phyloP scores from a whole-genome alignment of 148 eudicot species.

The Beta vulgaris region DNA sequence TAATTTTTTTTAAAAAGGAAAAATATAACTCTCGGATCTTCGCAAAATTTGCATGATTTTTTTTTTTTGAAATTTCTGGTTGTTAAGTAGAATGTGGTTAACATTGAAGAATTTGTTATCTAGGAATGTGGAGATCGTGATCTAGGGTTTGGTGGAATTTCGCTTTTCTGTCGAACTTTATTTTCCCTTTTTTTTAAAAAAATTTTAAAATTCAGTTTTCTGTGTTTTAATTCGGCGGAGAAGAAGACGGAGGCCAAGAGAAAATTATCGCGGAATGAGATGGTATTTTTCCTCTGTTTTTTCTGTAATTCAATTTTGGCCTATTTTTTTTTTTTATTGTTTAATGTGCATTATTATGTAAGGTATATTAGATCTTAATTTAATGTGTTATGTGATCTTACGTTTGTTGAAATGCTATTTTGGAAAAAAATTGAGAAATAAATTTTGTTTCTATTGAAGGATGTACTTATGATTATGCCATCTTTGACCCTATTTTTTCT shows the following conservation, averaged over 20 bases:
- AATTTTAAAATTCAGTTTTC: background rate
- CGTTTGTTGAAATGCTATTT: background rate
- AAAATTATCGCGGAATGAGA: conserved; percentile 56
- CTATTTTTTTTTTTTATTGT: background rate
- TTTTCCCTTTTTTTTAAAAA: background rate
- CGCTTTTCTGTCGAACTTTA: conserved; percentile 3
- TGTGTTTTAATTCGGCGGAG: conserved; percentile 5
- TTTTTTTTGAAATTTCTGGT: conserved; percentile 30
- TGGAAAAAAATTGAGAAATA: background rate
- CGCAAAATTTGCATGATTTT: conserved; percentile 38
- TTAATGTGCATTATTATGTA: background rate
- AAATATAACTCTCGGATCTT: conserved; percentile 21
- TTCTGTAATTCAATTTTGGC: background rate
- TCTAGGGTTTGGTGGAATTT: conserved; percentile 37
- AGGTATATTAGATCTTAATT: conserved; percentile 11
- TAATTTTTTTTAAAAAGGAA: background rate
- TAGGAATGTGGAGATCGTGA: conserved; percentile 44
- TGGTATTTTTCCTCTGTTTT: conserved; percentile 36
- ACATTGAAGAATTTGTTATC: conserved; percentile 16
- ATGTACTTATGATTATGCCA: conserved; percentile 11
- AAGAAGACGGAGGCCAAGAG: conserved; percentile 49
- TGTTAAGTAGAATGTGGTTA: conserved; percentile 59
- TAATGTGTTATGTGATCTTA: background rate
- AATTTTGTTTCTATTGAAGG: background rate
- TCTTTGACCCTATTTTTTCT: conserved; percentile 1